Base-by-base conservation (phyloP, 352 stramenopile genomes). In the Globisporangium abappressorium region DNA sequence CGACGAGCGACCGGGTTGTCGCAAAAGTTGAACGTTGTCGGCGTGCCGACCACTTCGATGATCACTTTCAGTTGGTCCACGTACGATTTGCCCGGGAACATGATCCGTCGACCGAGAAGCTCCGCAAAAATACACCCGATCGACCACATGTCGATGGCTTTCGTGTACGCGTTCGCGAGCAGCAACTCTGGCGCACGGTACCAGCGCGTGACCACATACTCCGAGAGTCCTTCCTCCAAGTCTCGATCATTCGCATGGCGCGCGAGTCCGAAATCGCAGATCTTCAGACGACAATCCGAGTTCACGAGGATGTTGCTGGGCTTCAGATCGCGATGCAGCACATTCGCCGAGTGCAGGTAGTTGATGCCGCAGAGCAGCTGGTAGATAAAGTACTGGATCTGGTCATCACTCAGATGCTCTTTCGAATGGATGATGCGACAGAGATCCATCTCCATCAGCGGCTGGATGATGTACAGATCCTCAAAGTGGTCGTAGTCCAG, bases 81-180 rank as follows among this genome's bases (percentile, higher is more conserved):
- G 66, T 95, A 96, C 11, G 85, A 94, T 55, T 85, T 91, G 14
- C 89, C 89, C 3, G 89, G 87, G 53, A 96, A 96, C 49, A 96
- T 77, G 61, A 95, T 84, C 2, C 80, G 73, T 2, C 98, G 82
- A 3, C 90, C 86, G 15, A 99, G 84, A 20, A 99, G 83, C 78
- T 99, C 98, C 2, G 92, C 98, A 70, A 99, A 99, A 66, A 99
- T 99, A 75, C 98, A 99, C 14, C 98, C 98, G 41, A 99, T 97
- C 64, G 88, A 95, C 96, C 96, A 99, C 71, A 99, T 92, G 74
- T 99, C 97, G 66, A 96, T 85, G 22, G 87, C 86, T 64, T 91
- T 94, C 24, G 81, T 90, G 73, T 96, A 96, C 56, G 81, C 67
- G 53, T 95, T 95, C 0, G 89, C 89, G 15, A 96, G 73, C 43